Evolutionary conservation across 805 yeast genomes (phyloP).

Genomic region (Ogataea saltuana): DNA sequence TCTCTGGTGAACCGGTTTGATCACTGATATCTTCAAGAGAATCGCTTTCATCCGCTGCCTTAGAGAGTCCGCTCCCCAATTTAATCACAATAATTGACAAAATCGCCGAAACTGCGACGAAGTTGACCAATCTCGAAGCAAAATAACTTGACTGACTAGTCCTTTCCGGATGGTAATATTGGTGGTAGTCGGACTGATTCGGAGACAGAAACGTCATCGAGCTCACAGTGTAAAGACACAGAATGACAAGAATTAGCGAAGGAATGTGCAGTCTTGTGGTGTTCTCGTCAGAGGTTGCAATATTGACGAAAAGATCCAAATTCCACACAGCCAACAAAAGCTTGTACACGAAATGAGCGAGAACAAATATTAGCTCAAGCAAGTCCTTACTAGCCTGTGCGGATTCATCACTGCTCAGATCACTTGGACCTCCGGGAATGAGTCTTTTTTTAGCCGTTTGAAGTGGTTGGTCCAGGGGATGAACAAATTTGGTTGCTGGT

Average conservation of each 20-base stretch:
- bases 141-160: constrained; percentile 4
- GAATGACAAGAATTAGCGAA: constrained; percentile 14
- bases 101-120: constrained; percentile 10
- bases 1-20: neutral
- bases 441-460: constrained; percentile 7
- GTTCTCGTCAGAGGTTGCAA: constrained; percentile 24
- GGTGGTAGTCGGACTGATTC: constrained; percentile 4
- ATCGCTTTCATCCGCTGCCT: neutral
- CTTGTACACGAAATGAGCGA: constrained; percentile 11
- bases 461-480: constrained; percentile 37
- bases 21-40: neutral
- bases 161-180: constrained; percentile 16
- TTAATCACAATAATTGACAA: constrained; percentile 9
- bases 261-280: constrained; percentile 32
- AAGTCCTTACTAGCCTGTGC: constrained; percentile 19
- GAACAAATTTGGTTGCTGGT: constrained; percentile 24
- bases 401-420: neutral
- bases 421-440: constrained; percentile 1
- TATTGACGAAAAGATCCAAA: constrained; percentile 30
- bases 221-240: constrained; percentile 17
- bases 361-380: constrained; percentile 10
- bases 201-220: constrained; percentile 10
- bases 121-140: constrained; percentile 11
- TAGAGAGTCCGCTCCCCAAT: neutral
- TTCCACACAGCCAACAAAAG: constrained; percentile 26